Conservation (phyloP, 2,329 filamentous ascomycete species). For the Colletotrichum gigasporum region DNA sequence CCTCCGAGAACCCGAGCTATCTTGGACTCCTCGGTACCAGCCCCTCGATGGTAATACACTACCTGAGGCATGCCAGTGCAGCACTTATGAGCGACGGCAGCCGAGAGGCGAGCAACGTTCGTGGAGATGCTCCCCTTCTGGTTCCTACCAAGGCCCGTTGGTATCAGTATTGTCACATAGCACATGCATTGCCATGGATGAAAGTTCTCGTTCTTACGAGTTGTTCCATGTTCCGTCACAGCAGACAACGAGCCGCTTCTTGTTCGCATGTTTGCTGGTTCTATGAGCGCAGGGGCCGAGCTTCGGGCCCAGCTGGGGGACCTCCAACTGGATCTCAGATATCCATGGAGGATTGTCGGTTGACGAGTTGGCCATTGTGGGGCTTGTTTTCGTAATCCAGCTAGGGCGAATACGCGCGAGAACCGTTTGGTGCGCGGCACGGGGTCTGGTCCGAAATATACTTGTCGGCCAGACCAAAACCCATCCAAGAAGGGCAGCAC, state of each 20-base stretch:
- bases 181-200: too few species aligned
- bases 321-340: not conserved
- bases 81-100: conserved; percentile 40
- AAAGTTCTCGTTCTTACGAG: conserved; percentile 19
- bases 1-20: conserved; percentile 36
- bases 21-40: conserved; percentile 39
- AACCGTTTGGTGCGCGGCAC: too few species aligned
- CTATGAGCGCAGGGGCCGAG: conserved; percentile 22
- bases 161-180: too few species aligned
- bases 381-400: not conserved
- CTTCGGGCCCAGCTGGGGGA: not conserved
- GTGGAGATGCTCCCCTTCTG: conserved; percentile 31
- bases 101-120: conserved; percentile 45
- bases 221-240: conserved; percentile 49
- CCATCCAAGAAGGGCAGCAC: too few species aligned
- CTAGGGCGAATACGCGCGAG: too few species aligned
- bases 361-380: not conserved
- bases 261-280: conserved; percentile 9
- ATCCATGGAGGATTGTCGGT: conserved; percentile 3
- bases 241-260: conserved; percentile 42
- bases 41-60: conserved; percentile 48
- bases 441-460: too few species aligned
- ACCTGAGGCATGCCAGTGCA: conserved; percentile 44
- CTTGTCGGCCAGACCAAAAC: too few species aligned
- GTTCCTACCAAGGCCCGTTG: not conserved